Evolutionary conservation across 495 filamentous ascomycete species (phyloP), one percentile per base, ranked within the genome.

Genomic region (Xylaria venustula): DNA sequence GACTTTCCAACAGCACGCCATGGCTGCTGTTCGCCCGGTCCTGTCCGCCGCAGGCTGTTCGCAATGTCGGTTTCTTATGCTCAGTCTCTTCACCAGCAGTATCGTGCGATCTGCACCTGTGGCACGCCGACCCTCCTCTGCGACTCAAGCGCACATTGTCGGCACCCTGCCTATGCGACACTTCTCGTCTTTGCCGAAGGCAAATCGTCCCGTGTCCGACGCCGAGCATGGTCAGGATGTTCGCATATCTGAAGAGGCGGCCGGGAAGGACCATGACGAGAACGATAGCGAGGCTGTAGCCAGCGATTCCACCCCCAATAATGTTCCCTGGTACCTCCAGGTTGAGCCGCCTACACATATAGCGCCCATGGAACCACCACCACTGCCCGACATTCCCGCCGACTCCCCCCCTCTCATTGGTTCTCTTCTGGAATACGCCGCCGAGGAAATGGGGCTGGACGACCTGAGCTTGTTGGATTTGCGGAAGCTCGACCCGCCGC

Each of bases 311-410:
- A 42, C 3, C 42, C 46, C 26, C 34, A 22, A 47, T 15, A 53
- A 32, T 17, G 59, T 69, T 1, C 93, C 93, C 6, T 98, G 94
- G 94, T 97, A 96, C 75, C 83, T 97, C 42, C 87, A 92, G 71
- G 86, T 89, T 63, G 82, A 91, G 62, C 69, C 78, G 19, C 77
- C 78, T 1, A 70, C 74, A 37, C 78, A 80, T 52, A 67, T 80
- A 7, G 77, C 77, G 46, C 77, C 86, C 1, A 65, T 89, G 40
- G 79, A 86, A 26, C 83, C 79, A 34, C 83, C 90, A 63, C 78
- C 84, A 15, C 75, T 98, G 20, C 94, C 95, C 17, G 82, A 88
- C 5, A 79, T 95, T 14, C 94, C 94, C 32, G 76, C 81, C 22
- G 76, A 86, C 28, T 78, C 93, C 6, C 94, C 94, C 0, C 80